A percentile compares a stretch with the other conserved stretches of the same genome.
These are phyloP conservation scores for Ambrosia trifida DNA, from an alignment of 129 eudicot species.

Conservation along the genomic window DNA sequence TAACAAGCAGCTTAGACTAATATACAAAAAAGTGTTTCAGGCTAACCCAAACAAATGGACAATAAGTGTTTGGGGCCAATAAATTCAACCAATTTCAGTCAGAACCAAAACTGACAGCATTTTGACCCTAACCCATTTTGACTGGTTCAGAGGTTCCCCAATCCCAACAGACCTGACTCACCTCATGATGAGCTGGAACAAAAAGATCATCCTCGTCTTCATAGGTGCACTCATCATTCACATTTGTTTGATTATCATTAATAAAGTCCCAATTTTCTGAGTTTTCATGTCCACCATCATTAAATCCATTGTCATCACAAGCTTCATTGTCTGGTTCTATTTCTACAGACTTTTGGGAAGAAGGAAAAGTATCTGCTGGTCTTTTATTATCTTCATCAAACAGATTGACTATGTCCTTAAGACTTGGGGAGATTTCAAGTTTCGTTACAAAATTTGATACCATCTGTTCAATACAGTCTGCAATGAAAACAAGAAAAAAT, in stretches of 20 bases:
- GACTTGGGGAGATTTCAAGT: slow-evolving; percentile 62
- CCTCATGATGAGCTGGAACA: slow-evolving; percentile 55
- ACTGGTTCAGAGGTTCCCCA: too few species aligned
- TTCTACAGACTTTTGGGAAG: slow-evolving; percentile 29
- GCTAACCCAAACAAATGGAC: background rate
- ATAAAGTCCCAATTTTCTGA: slow-evolving; percentile 45
- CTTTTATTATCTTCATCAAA: slow-evolving; percentile 47
- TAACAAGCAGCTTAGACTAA: slow-evolving; percentile 13
- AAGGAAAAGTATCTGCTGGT: slow-evolving; percentile 35
- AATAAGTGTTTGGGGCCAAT: background rate
- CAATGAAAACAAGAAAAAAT: background rate
- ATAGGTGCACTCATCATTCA: slow-evolving; percentile 38
- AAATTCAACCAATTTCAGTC: background rate
- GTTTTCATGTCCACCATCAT: slow-evolving; percentile 43
- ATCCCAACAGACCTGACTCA: background rate
- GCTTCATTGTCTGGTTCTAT: slow-evolving; percentile 33
- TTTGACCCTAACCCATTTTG: background rate
- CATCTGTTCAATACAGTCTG: slow-evolving; percentile 79
- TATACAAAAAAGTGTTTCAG: background rate
- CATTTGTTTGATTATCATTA: slow-evolving; percentile 49
- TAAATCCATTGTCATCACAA: slow-evolving; percentile 28
- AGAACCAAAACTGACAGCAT: background rate
- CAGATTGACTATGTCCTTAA: slow-evolving; percentile 45
- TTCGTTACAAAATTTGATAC: slow-evolving; percentile 35
- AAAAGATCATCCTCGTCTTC: slow-evolving; percentile 41